Percentiles rank a stretch among this genome's conserved stretches.
Evolutionary conservation across 2,329 filamentous ascomycete species (phyloP).

Genomic region (Pseudogymnoascus sp.): DNA sequence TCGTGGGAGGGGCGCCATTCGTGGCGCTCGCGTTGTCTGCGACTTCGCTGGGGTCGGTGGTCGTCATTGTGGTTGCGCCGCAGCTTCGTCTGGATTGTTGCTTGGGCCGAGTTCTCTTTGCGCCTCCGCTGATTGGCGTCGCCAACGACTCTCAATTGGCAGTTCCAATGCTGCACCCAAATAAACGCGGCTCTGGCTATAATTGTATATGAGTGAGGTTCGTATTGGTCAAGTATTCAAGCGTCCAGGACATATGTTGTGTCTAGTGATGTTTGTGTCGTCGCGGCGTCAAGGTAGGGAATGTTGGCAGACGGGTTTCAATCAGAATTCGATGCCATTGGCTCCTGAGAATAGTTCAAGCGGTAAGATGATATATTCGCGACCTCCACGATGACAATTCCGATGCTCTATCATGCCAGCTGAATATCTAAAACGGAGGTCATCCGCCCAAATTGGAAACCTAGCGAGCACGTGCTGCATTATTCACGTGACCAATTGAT

Average conservation of each 20-base stretch:
- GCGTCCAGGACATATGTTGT: not conserved
- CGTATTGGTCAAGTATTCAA: not conserved
- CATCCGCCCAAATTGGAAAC: constrained; percentile 2
- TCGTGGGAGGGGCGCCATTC: not conserved
- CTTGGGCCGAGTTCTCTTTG: not conserved
- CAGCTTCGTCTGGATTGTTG: not conserved
- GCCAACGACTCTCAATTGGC: not conserved
- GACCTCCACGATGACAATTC: not conserved
- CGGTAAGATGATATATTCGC: constrained; percentile 3
- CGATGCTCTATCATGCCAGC: not conserved
- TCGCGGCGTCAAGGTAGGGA: not conserved
- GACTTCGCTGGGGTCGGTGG: not conserved
- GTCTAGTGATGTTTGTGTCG: not conserved
- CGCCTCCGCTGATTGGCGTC: not conserved
- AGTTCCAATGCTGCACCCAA: not conserved
- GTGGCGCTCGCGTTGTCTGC: not conserved
- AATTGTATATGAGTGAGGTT: not conserved
- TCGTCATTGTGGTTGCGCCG: not conserved
- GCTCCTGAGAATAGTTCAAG: not conserved
- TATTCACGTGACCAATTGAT: not conserved
- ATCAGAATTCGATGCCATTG: not conserved
- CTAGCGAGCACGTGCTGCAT: not conserved
- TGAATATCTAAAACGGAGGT: not conserved
- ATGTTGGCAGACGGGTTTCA: not conserved
- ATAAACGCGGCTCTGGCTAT: not conserved